Evolutionary conservation across 169 alveolate genomes (phyloP).

Genomic region (Plasmodium fragile): DNA sequence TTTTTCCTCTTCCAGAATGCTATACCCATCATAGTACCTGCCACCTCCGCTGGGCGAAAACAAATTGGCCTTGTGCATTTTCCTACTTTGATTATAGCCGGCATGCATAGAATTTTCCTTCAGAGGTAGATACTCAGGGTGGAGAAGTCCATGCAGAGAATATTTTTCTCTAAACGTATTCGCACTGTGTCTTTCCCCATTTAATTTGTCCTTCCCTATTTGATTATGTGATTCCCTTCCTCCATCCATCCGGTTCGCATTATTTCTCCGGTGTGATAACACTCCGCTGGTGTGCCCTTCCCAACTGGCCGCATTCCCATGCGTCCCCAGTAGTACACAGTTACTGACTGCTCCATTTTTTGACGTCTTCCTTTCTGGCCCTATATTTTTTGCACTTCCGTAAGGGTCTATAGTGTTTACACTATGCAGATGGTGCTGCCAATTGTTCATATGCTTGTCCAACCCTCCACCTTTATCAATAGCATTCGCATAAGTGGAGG

Average conservation of each 20-base stretch:
- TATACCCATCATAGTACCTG: background rate
- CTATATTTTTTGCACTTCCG: background rate
- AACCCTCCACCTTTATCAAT: background rate
- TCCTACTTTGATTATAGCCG: slow-evolving; percentile 10
- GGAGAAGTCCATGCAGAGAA: background rate
- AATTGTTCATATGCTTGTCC: background rate
- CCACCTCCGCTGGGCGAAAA: slow-evolving; percentile 9
- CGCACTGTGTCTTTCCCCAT: background rate
- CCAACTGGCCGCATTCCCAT: background rate
- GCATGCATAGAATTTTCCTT: background rate
- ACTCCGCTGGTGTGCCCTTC: background rate
- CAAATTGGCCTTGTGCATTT: slow-evolving; percentile 55
- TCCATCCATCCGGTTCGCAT: background rate
- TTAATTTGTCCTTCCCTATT: background rate
- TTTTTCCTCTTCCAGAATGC: background rate
- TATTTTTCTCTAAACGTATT: slow-evolving; percentile 9
- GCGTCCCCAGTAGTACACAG: background rate
- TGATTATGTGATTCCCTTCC: background rate
- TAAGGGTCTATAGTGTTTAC: background rate
- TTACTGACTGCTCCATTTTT: background rate
- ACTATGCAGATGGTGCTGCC: background rate
- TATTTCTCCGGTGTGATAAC: background rate
- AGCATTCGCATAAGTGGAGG: background rate
- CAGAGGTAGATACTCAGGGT: background rate
- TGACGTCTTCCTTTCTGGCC: background rate